Base-by-base conservation (phyloP, 306 rosid genomes). In the Begonia fuchsioides region DNA sequence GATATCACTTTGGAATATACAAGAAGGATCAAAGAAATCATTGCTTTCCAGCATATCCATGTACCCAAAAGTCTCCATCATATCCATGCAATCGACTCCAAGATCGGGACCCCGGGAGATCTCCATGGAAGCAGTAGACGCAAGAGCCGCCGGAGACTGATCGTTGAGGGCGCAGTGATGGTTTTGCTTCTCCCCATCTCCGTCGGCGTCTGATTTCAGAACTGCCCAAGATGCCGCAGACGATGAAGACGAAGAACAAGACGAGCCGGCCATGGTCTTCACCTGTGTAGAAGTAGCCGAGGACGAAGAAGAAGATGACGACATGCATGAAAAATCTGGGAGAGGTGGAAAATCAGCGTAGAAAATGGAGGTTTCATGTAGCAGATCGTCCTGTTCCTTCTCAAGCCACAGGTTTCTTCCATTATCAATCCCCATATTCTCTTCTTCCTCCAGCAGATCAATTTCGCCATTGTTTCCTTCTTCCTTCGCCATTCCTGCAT, bases 261-360 rank as follows among this genome's bases (percentile, higher is more conserved):
- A 52, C 6, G 81, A 53, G 9, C 56, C 38, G 15, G 76, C 51
- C 57, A 72, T 81, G 1, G 73, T 58, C 10, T 86, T 77, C 0
- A 58, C 66, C 0, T 72, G 79, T 10, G 77, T 69, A 0, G 92
- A 76, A 1, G 63, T 43, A 0, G 54, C 48, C 0, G 62, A 58
- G 0, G 63, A 48, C 0, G 62, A 57, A 0, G 62, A 58, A 0
- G 95, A 84, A 3, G 98, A 80, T 1, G 98, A 85, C 0, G 95
- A 90, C 98, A 90, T 77, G 95, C 98, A 85, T 35, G 98, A 72
- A 38, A 85, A 90, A 63, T 77, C 87, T 13, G 92, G 87, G 6
- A 85, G 68, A 35, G 94, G 51, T 43, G 94, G 98, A 57, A 90
- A 90, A 32, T 81, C 94, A 0, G 58, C 59, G 67, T 81, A 88